phyloP scores from a whole-genome alignment of 1,139 yeast genomes.

The Lodderomyces theae region DNA sequence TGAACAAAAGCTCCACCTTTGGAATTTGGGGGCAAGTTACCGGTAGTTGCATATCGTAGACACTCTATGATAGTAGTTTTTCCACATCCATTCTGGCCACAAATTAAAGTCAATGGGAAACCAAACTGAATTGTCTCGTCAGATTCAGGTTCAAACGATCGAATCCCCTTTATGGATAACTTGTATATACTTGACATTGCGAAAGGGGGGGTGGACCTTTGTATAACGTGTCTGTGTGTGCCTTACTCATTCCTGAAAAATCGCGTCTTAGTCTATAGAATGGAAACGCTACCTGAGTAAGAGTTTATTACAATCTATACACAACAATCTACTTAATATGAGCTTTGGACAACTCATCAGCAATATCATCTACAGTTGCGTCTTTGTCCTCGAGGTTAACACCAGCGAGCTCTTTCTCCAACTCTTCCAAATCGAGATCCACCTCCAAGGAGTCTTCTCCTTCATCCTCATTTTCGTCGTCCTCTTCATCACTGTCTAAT shows the following conservation, averaged over 20 bases:
- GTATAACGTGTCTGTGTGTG: neutral
- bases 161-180: conserved; percentile 83
- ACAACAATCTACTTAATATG: conserved; percentile 31
- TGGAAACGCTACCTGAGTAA: conserved; percentile 2
- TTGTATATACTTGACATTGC: conserved; percentile 75
- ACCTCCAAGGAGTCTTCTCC: conserved; percentile 48
- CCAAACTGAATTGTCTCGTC: conserved; percentile 89
- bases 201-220: neutral
- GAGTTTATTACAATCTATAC: neutral
- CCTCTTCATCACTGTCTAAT: conserved; percentile 79
- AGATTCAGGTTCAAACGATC: conserved; percentile 83
- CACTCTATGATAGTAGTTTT: conserved; percentile 97
- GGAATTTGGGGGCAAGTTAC: conserved; percentile 92
- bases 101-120: conserved; percentile 85
- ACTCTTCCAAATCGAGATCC: conserved; percentile 52
- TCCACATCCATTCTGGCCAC: conserved; percentile 98
- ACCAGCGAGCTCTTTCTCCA: conserved; percentile 58
- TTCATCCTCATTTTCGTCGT: conserved; percentile 65
- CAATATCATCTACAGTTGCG: conserved; percentile 54
- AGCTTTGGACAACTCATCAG: conserved; percentile 56
- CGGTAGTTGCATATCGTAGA: conserved; percentile 90
- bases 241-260: conserved; percentile 1
- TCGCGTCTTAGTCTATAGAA: no score
- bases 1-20: conserved; percentile 96
- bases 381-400: conserved; percentile 24